Base-by-base conservation (phyloP, 2,329 filamentous ascomycete genomes). In the Ophiostoma ips region DNA sequence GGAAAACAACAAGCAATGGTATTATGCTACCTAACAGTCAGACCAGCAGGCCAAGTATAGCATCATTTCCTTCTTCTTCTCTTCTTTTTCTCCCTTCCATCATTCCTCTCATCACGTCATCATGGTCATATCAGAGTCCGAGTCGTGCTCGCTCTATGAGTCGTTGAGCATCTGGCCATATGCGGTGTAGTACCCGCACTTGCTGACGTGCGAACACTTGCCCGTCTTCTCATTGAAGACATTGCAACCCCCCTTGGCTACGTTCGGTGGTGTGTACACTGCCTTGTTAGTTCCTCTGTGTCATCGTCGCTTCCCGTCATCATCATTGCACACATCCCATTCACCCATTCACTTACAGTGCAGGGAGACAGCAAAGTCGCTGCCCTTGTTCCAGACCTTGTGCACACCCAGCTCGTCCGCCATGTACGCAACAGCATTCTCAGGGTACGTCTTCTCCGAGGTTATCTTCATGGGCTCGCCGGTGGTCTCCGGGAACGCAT, bases 381-480 rank as follows among this genome's bases (percentile, higher is more conserved):
- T 72, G 45, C 84, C 79, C 24, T 77, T 76, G 64, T 95, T 95
- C 56, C 76, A 79, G 53, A 95, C 83, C 49, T 81, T 79, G 67
- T 95, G 89, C 38, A 95, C 71, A 18, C 89, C 89, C 28, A 95
- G 78, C 67, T 87, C 79, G 63, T 95, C 89, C 36, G 86, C 84
- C 82, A 95, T 95, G 65, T 95, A 95, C 9, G 87, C 83, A 36
- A 94, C 87, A 55, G 83, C 71, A 56, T 90, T 83, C 61, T 82
- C 72, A 46, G 71, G 68, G 60, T 87, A 84, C 38, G 72, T 74
- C 36, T 76, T 84, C 60, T 86, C 76, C 41, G 77, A 81, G 56
- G 80, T 82, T 51, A 84, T 65, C 53, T 70, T 62, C 65, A 84
- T 80, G 3, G 81, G 79, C 6, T 70, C 68, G 46, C 73, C 68